Evolutionary conservation across 768 basidiomycete species (phyloP).

Genomic region (Psilocybe subaeruginosa): DNA sequence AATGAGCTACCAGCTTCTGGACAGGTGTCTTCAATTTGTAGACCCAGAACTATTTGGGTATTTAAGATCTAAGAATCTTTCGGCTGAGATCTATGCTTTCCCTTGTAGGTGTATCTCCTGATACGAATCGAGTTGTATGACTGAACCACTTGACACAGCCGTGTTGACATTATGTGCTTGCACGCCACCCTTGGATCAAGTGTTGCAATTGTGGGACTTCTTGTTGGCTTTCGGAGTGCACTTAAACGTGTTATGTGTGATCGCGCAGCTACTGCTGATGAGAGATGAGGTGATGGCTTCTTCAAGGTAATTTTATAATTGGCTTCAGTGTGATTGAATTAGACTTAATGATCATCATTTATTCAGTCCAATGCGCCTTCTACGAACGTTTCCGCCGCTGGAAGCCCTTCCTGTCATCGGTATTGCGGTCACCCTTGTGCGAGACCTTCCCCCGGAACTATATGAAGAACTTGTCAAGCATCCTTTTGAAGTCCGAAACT

Average conservation of each 20-base stretch:
- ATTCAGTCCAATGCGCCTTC: slow-evolving; percentile 87
- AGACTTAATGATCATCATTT: background rate
- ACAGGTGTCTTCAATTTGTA: slow-evolving; percentile 89
- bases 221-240: slow-evolving; percentile 96
- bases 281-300: slow-evolving; percentile 89
- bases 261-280: slow-evolving; percentile 91
- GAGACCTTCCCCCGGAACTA: slow-evolving; percentile 84
- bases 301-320: slow-evolving; percentile 61
- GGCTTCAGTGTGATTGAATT: background rate
- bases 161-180: slow-evolving; percentile 95
- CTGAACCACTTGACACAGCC: slow-evolving; percentile 47
- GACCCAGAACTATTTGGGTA: slow-evolving; percentile 85
- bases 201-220: slow-evolving; percentile 96
- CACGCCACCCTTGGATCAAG: slow-evolving; percentile 95
- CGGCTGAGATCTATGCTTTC: slow-evolving; percentile 97
- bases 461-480: slow-evolving; percentile 91
- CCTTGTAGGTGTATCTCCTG: slow-evolving; percentile 63
- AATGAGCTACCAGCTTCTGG: slow-evolving; percentile 67
- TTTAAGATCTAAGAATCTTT: slow-evolving; percentile 87
- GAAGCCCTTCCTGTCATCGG: slow-evolving; percentile 87
- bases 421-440: slow-evolving; percentile 91
- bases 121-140: background rate
- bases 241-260: slow-evolving; percentile 94
- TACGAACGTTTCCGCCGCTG: slow-evolving; percentile 92
- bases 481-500: slow-evolving; percentile 63